Evolutionary conservation across 2,329 filamentous ascomycete genomes (phyloP).

Genomic region (Diplocarpon rosae): DNA sequence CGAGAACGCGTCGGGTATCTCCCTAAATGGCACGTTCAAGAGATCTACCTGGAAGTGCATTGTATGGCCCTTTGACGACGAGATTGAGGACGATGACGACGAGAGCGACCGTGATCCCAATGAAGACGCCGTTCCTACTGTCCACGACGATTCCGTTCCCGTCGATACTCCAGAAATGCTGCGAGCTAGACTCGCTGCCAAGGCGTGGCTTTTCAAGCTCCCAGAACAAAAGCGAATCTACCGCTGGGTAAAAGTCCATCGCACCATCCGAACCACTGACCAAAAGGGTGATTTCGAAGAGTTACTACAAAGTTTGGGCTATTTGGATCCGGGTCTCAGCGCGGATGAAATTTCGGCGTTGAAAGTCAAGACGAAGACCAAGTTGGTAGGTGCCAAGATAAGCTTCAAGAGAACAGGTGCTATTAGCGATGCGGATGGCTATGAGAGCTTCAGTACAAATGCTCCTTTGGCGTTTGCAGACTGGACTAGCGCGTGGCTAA

Average conservation of each 20-base stretch:
- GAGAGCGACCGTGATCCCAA: not conserved
- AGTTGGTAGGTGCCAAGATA: not conserved
- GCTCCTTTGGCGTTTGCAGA: slow-evolving; percentile 3
- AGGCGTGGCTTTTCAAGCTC: not conserved
- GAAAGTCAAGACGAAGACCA: not conserved
- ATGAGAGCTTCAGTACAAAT: not conserved
- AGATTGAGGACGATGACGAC: not conserved
- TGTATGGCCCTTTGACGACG: not conserved
- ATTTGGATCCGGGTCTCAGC: not conserved
- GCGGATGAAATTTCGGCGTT: not conserved
- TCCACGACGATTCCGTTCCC: not conserved
- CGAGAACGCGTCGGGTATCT: too few relatives aligned
- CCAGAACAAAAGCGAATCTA: not conserved
- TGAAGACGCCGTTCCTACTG: too few relatives aligned
- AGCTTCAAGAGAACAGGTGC: not conserved
- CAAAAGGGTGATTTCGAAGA: slow-evolving; percentile 1
- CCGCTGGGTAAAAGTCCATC: slow-evolving; percentile 1
- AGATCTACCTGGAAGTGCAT: not conserved
- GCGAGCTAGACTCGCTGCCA: not conserved
- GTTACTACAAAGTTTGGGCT: slow-evolving; percentile 1
- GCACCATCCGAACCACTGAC: not conserved
- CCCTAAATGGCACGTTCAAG: not conserved
- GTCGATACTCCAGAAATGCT: not conserved
- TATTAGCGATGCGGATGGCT: not conserved
- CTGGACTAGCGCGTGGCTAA: slow-evolving; percentile 8